Conservation (phyloP, 2,329 filamentous ascomycete genomes). For the Aspergillus quadrilineatus region DNA sequence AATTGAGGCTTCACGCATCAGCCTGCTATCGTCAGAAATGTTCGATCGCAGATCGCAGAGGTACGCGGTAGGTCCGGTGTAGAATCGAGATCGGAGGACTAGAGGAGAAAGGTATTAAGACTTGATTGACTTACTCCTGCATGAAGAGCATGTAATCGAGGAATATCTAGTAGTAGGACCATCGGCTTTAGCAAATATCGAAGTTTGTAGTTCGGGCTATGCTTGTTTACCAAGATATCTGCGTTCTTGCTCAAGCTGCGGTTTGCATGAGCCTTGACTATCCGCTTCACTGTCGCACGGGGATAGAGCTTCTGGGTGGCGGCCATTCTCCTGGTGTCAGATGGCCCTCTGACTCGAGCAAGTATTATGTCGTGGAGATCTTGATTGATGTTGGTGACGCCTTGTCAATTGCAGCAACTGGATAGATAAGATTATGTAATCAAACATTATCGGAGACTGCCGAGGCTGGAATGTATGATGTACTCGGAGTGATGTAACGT, state of each 20-base stretch:
- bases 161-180: constrained; percentile 61
- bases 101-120: neutral
- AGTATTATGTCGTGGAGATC: neutral
- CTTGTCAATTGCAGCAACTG: neutral
- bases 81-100: neutral
- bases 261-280: constrained; percentile 83
- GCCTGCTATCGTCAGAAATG: constrained; percentile 45
- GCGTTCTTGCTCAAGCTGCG: constrained; percentile 79
- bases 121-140: constrained; percentile 51
- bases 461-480: neutral
- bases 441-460: neutral
- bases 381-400: neutral
- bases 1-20: constrained; percentile 78
- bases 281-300: constrained; percentile 80
- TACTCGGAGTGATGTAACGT: neutral
- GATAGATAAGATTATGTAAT: neutral
- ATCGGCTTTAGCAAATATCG: constrained; percentile 3
- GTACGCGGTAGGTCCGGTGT: neutral
- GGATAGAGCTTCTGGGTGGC: constrained; percentile 75
- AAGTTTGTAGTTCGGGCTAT: neutral
- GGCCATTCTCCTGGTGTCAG: constrained; percentile 50
- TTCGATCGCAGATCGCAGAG: neutral
- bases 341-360: neutral
- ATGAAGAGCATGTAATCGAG: constrained; percentile 83
- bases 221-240: constrained; percentile 69